These are phyloP conservation scores for Mallotus repandus DNA, from an alignment of 441 rosid species.

Conservation along the genomic window DNA sequence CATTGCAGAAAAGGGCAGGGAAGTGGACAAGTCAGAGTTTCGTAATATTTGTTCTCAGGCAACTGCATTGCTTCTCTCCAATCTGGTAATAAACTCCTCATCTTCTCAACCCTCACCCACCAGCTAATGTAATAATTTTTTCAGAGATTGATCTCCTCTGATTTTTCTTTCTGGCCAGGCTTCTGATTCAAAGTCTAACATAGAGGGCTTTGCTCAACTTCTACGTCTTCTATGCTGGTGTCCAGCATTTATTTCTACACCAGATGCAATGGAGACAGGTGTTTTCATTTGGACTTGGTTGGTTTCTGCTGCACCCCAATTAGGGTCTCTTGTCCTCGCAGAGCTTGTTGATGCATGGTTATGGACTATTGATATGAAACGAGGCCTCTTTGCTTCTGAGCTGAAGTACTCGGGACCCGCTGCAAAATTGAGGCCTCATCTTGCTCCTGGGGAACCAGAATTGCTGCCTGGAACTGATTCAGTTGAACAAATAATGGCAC, in stretches of 20 bases:
- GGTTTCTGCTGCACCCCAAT: conserved; percentile 95
- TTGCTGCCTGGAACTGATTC: conserved; percentile 61
- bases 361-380: conserved; percentile 97
- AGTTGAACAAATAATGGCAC: conserved; percentile 95
- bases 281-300: conserved; percentile 98
- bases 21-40: conserved; percentile 81
- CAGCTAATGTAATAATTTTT: neutral
- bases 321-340: conserved; percentile 90
- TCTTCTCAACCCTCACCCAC: neutral
- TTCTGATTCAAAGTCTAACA: conserved; percentile 68
- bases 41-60: conserved; percentile 95
- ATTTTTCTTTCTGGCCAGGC: conserved; percentile 41
- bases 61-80: conserved; percentile 89
- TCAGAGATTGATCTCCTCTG: conserved; percentile 7
- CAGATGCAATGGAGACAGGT: conserved; percentile 98
- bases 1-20: conserved; percentile 85
- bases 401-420: conserved; percentile 82
- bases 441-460: conserved; percentile 95
- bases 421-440: conserved; percentile 95
- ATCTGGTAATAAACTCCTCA: conserved; percentile 56
- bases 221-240: conserved; percentile 99
- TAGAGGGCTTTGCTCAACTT: conserved; percentile 90
- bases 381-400: conserved; percentile 95
- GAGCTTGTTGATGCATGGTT: conserved; percentile 99
- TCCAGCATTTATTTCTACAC: conserved; percentile 95